Evolutionary conservation across 768 basidiomycete genomes (phyloP).

Genomic region (Leucogyrophana mollusca): DNA sequence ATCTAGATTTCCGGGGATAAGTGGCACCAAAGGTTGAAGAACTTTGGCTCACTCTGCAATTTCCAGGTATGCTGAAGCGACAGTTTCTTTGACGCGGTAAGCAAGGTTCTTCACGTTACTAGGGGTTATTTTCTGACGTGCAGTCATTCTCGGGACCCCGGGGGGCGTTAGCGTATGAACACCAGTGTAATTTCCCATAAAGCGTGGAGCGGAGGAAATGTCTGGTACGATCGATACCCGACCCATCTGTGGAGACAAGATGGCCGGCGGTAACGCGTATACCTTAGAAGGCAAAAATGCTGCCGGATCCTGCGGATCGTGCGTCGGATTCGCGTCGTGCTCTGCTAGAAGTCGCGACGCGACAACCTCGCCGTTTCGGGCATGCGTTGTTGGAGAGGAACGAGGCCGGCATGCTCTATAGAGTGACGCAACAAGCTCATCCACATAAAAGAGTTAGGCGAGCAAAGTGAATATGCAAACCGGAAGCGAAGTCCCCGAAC

Average conservation of each 20-base stretch:
- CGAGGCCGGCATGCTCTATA: constrained; percentile 38
- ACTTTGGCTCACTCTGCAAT: too few species aligned
- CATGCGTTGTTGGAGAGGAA: constrained; percentile 30
- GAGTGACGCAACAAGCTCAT: constrained; percentile 24
- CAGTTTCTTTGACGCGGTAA: too few species aligned
- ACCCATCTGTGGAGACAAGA: constrained; percentile 7
- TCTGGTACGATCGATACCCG: constrained; percentile 2
- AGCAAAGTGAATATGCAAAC: neutral
- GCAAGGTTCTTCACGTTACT: neutral
- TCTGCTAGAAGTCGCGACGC: constrained; percentile 13
- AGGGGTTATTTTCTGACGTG: neutral
- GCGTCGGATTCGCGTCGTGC: constrained; percentile 3
- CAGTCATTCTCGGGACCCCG: too few species aligned
- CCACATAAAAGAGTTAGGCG: constrained; percentile 26
- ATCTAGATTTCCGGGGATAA: constrained; percentile 30
- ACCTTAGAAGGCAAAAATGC: constrained; percentile 13
- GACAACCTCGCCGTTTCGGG: constrained; percentile 36
- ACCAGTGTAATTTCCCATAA: too few species aligned
- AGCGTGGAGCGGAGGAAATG: neutral
- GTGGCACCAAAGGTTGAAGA: neutral
- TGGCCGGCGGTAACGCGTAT: constrained; percentile 6
- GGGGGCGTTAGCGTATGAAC: too few species aligned
- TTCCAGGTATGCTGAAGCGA: too few species aligned
- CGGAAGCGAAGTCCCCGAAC: neutral
- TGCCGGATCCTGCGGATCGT: neutral